Evolutionary conservation across 345 rosid genomes (phyloP).

Genomic region (Citrus reticulata): DNA sequence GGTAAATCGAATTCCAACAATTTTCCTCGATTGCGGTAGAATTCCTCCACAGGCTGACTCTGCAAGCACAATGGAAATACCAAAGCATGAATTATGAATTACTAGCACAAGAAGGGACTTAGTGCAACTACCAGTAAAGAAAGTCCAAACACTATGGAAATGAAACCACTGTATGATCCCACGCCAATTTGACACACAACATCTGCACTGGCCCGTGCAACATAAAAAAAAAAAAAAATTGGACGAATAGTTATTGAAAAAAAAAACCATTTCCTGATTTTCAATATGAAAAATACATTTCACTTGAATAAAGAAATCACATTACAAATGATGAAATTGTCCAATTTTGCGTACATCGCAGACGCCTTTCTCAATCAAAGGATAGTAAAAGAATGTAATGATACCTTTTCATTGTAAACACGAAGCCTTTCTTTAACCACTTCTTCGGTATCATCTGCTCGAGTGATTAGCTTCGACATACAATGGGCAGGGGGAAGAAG

Average conservation of each 20-base stretch:
- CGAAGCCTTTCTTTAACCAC: constrained; percentile 85
- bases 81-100: background rate
- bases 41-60: constrained; percentile 92
- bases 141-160: background rate
- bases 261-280: background rate
- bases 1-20: constrained; percentile 84
- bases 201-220: background rate
- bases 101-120: background rate
- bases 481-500: constrained; percentile 86
- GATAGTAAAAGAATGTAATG: background rate
- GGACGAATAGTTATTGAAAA: background rate
- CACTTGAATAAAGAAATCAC: background rate
- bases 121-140: background rate
- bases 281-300: background rate
- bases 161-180: background rate
- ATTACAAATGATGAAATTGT: background rate
- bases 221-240: background rate
- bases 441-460: constrained; percentile 87
- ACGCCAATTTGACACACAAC: background rate
- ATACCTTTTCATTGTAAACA: constrained; percentile 71
- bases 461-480: constrained; percentile 73
- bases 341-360: background rate
- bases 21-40: constrained; percentile 64
- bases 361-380: background rate
- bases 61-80: constrained; percentile 28